Evolutionary conservation across 345 rosid genomes (phyloP), one percentile per base, ranked within the genome.

Genomic region (Iberis pinnata): DNA sequence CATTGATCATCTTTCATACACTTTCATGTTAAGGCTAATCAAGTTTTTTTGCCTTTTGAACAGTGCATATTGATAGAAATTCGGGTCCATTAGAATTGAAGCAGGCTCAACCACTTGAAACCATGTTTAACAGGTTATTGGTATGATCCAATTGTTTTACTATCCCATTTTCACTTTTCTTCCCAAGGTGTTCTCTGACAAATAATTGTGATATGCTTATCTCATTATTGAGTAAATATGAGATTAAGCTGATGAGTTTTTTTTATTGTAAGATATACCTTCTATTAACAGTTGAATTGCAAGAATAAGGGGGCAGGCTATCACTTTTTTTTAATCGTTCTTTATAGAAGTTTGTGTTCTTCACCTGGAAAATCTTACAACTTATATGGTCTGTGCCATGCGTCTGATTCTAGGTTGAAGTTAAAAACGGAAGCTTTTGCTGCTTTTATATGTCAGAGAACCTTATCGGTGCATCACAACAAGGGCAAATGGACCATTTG

Each of bases 371-470:
- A 25, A 46, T 11, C 12, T 43, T 37, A 32, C 43, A 35, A 51
- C 19, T 44, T 52, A 52, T 39, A 31, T 26, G 52, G 26, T 43
- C 1, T 53, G 47, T 37, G 32, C 25, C 25, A 14, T 54, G 13
- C 45, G 39, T 53, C 54, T 63, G 46, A 32, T 46, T 61, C 52
- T 63, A 89, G 96, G 85, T 84, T 64, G 88, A 80, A 73, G 83
- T 78, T 48, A 84, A 76, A 56, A 74, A 22, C 60, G 79, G 80
- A 58, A 69, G 73, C 18, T 77, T 78, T 58, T 57, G 80, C 59
- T 76, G 93, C 71, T 89, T 83, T 70, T 89, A 86, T 74, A 65
- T 89, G 70, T 66, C 70, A 25, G 95, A 89, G 75, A 71, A 71
- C 53, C 79, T 89, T 42, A 52, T 74, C 60, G 72, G 73, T 24